Base-by-base conservation (phyloP, 805 yeast genomes). In the Groenewaldozyma salmanticensis region DNA sequence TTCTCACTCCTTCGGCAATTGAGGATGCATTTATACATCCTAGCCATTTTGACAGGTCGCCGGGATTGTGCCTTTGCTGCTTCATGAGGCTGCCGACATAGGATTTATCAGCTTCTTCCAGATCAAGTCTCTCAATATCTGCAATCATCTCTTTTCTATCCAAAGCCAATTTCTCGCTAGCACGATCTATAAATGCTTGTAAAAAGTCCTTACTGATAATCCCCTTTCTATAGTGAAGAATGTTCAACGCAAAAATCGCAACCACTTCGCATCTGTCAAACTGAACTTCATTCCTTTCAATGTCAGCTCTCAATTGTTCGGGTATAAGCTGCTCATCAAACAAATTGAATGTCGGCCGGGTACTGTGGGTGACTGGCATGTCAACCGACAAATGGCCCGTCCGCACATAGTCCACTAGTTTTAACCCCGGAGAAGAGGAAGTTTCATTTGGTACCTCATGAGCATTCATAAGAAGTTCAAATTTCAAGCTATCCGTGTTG, bases 1-100 rank as follows among this genome's bases (percentile, higher is more conserved):
- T 38, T 34, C 45, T 52, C 50, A 18, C 38, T 2, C 59, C 56
- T 9, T 33, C 40, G 1, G 38, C 15, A 9, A 55, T 27, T 1
- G 48, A 37, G 0, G 42, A 31, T 1, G 55, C 53, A 16, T 19
- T 16, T 6, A 48, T 38, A 27, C 53, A 47, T 2, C 29, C 24
- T 18, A 49, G 16, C 56, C 56, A 52, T 16, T 27, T 24, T 19
- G 7, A 7, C 3, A 50, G 37, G 33, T 44, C 46, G 3, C 29
- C 31, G 3, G 18, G 21, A 16, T 15, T 17, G 31, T 43, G 47
- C 5, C 51, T 52, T 34, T 42, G 33, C 15, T 33, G 37, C n/a
- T 40, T 32, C 9, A 52, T 38, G n/a, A 39, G 22, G 5, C 17
- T 5, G 7, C 19, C 18, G 16, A 42, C 33, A 19, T 17, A 3